Conservation (phyloP, 2,329 filamentous ascomycete genomes). For the Scytalidium lignicola region DNA sequence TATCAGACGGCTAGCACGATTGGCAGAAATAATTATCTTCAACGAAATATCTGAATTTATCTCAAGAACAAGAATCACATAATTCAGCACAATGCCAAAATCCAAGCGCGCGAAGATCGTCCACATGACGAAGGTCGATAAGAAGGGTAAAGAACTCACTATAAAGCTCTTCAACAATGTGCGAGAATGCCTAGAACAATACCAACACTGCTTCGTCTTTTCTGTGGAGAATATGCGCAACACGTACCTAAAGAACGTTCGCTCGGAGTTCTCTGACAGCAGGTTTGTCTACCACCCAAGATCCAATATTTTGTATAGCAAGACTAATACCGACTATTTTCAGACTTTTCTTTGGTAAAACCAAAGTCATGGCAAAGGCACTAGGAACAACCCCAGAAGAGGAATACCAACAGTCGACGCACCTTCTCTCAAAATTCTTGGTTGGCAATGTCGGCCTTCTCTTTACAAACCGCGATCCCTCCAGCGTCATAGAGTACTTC, state of each 20-base stretch:
- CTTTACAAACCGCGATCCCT: slow-evolving; percentile 73
- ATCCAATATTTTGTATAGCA: no score
- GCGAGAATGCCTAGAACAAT: slow-evolving; percentile 76
- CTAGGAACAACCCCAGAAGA: slow-evolving; percentile 74
- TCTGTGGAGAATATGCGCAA: slow-evolving; percentile 97
- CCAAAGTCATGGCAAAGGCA: slow-evolving; percentile 96
- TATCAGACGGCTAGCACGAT: slow-evolving; percentile 1
- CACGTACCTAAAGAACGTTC: slow-evolving; percentile 87
- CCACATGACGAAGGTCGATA: slow-evolving; percentile 84
- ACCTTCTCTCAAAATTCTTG: slow-evolving; percentile 64
- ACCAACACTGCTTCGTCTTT: slow-evolving; percentile 91
- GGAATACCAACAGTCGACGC: slow-evolving; percentile 74
- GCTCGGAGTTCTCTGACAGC: slow-evolving; percentile 77
- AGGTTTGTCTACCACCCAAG: slow-evolving; percentile 49
- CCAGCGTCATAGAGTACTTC: slow-evolving; percentile 69
- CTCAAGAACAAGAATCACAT: slow-evolving; percentile 4
- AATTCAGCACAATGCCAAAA: slow-evolving; percentile 68
- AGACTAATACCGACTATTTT: slow-evolving; percentile 4
- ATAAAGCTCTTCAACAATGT: slow-evolving; percentile 84
- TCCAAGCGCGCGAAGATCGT: slow-evolving; percentile 89
- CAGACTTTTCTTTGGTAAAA: slow-evolving; percentile 98
- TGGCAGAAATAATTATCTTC: slow-evolving; percentile 10
- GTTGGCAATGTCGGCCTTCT: slow-evolving; percentile 82
- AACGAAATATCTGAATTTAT: slow-evolving; percentile 12
- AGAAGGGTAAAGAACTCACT: slow-evolving; percentile 88